A percentile compares a stretch with the other conserved stretches of the same genome.
Evolutionary conservation across 352 stramenopile species (phyloP).

Genomic region (Phytophthora rubi): DNA sequence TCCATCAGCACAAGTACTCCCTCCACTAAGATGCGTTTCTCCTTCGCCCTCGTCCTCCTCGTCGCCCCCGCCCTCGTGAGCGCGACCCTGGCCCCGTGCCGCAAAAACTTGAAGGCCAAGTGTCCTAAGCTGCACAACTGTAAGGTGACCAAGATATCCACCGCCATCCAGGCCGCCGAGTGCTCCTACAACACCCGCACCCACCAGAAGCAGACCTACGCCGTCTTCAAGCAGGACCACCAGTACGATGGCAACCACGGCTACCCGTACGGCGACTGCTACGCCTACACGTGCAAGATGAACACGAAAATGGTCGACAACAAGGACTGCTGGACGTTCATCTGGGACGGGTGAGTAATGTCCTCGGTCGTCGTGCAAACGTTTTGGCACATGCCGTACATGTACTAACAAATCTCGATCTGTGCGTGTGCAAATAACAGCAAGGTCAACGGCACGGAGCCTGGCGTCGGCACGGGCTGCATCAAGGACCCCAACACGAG

Average conservation of each 20-base stretch:
- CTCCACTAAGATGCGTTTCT: constrained; percentile 32
- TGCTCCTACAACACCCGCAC: constrained; percentile 49
- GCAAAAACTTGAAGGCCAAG: constrained; percentile 27
- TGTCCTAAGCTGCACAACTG: constrained; percentile 35
- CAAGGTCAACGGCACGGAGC: constrained; percentile 18
- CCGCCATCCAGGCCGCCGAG: constrained; percentile 44
- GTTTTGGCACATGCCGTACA: neutral
- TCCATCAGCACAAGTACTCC: constrained; percentile 9
- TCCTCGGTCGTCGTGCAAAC: too few species aligned
- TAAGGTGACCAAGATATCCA: constrained; percentile 22
- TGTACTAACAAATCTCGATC: neutral
- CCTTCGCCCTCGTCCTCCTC: constrained; percentile 24
- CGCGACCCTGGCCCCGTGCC: constrained; percentile 33
- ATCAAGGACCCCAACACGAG: constrained; percentile 32
- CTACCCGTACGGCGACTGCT: constrained; percentile 39
- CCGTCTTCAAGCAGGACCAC: constrained; percentile 39
- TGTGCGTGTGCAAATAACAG: constrained; percentile 3
- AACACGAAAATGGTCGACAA: constrained; percentile 27
- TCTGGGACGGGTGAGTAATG: constrained; percentile 36
- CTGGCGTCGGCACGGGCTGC: constrained; percentile 34
- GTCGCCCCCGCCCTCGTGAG: constrained; percentile 32
- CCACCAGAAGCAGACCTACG: constrained; percentile 37
- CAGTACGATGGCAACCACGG: constrained; percentile 43
- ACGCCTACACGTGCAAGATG: constrained; percentile 36
- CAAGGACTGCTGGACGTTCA: constrained; percentile 45